These are phyloP conservation scores for Monilinia fructigena DNA, from an alignment of 2,329 filamentous ascomycete species.

Conservation along the genomic window DNA sequence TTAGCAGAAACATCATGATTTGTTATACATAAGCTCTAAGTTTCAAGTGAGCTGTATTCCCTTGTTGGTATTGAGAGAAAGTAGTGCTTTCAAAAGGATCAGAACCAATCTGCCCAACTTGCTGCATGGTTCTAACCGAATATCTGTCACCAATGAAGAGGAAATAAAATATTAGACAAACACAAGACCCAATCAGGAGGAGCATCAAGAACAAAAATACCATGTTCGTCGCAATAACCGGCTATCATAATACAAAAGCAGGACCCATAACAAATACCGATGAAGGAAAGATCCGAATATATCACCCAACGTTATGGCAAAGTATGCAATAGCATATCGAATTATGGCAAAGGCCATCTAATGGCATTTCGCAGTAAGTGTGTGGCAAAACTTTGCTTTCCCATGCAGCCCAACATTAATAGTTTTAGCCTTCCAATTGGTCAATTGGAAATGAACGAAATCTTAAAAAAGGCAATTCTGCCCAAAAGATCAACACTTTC, in stretches of 20 bases:
- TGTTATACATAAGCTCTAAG: no score
- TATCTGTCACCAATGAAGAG: neutral
- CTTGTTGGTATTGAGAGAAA: no score
- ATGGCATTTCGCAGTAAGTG: neutral
- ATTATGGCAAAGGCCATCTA: neutral
- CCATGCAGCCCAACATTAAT: neutral
- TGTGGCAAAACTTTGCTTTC: conserved; percentile 6
- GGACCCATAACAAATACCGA: neutral
- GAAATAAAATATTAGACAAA: no score
- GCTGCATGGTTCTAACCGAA: no score
- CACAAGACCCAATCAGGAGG: neutral
- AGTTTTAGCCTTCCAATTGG: neutral
- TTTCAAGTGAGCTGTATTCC: no score
- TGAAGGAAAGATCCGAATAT: neutral
- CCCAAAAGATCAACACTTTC: neutral
- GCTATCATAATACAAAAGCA: neutral
- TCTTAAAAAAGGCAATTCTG: neutral
- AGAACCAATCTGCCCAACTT: no score
- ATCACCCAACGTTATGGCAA: neutral
- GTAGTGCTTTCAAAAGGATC: no score
- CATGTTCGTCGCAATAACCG: neutral
- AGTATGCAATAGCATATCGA: neutral
- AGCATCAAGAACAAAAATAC: no score
- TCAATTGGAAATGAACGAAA: neutral
- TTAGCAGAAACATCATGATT: no score